Percentiles rank a stretch among this genome's conserved stretches.
phyloP scores from a whole-genome alignment of 1,139 yeast species.

The Spencermartinsiella ligniputridi region DNA sequence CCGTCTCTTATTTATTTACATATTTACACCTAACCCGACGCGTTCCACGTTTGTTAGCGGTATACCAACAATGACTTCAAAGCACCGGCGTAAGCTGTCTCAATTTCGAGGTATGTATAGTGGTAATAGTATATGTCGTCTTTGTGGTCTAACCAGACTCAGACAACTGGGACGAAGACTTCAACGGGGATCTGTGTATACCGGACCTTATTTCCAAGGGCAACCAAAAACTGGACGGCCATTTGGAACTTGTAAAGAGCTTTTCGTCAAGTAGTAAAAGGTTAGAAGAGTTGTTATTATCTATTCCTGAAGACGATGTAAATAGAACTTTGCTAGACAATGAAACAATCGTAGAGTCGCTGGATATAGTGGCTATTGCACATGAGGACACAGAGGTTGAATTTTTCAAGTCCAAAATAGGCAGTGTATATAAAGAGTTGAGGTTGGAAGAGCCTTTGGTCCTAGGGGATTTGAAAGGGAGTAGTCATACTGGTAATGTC shows the following conservation, averaged over 20 bases:
- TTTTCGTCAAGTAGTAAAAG: conserved; percentile 18
- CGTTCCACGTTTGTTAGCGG: no score
- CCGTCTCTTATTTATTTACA: no score
- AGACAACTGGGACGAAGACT: conserved; percentile 27
- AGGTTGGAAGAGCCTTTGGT: background rate
- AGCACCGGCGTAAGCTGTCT: conserved; percentile 5
- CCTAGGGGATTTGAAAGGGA: background rate
- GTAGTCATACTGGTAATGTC: background rate
- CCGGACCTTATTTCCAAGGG: conserved; percentile 10
- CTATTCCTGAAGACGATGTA: conserved; percentile 11
- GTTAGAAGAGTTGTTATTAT: conserved; percentile 17
- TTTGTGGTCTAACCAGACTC: conserved; percentile 4
- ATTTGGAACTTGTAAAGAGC: conserved; percentile 18
- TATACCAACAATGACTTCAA: background rate
- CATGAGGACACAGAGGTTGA: conserved; percentile 7
- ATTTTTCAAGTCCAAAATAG: conserved; percentile 1
- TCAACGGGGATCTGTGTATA: conserved; percentile 19
- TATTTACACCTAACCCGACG: no score
- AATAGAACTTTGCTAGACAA: background rate
- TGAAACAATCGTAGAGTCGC: background rate
- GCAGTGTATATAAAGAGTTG: background rate
- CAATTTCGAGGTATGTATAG: conserved; percentile 1
- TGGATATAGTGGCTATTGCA: conserved; percentile 6
- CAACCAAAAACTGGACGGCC: conserved; percentile 15
- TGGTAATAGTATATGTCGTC: background rate